A percentile compares a stretch with the other conserved stretches of the same genome.
phyloP scores from a whole-genome alignment of 2,329 filamentous ascomycete genomes.

The Hypoxylon sp. region DNA sequence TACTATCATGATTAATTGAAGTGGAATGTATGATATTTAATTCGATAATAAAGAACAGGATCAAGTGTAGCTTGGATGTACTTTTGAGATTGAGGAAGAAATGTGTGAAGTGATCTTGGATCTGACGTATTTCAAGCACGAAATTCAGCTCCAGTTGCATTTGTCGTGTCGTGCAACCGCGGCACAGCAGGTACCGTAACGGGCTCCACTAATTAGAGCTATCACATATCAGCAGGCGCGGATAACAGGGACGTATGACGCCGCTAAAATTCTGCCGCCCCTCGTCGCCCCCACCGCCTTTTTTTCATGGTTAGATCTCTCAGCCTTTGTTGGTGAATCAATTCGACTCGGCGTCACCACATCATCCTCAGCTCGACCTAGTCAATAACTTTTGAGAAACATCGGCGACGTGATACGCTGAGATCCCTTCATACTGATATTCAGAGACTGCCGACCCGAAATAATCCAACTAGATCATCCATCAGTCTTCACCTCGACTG shows the following conservation, averaged over 20 bases:
- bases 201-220: conserved; percentile 6
- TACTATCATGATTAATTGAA: too few relatives aligned
- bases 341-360: background rate
- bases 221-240: background rate
- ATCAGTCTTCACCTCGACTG: background rate
- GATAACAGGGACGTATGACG: background rate
- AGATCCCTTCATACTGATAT: background rate
- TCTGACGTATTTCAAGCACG: conserved; percentile 17
- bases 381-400: background rate
- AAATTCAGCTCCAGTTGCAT: conserved; percentile 4
- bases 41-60: background rate
- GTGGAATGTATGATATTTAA: background rate
- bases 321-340: background rate
- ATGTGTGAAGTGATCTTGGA: background rate
- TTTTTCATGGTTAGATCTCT: conserved; percentile 41
- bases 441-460: background rate
- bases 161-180: background rate
- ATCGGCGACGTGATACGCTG: background rate
- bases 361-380: background rate
- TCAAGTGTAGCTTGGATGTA: background rate
- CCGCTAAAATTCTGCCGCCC: conserved; percentile 33
- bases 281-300: conserved; percentile 44
- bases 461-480: background rate
- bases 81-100: background rate
- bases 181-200: conserved; percentile 5